These are phyloP conservation scores for Silybum marianum DNA, from an alignment of 129 eudicot species.

Conservation along the genomic window DNA sequence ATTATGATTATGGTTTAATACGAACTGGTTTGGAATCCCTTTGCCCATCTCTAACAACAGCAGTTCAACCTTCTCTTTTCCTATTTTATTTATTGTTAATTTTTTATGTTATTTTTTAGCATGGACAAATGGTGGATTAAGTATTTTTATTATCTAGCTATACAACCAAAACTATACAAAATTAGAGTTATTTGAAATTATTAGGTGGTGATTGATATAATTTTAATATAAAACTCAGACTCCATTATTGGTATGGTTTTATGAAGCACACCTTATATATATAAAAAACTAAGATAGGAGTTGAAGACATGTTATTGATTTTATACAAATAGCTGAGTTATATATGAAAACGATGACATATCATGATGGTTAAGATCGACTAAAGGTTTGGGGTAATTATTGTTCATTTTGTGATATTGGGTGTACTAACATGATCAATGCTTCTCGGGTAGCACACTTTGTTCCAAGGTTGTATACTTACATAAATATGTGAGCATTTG, in stretches of 20 bases:
- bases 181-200: neutral
- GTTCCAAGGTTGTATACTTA: too few relatives aligned
- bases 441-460: neutral
- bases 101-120: neutral
- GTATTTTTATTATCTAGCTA: neutral
- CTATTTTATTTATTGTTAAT: neutral
- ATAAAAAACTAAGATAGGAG: neutral
- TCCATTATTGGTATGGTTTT: neutral
- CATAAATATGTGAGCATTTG: neutral
- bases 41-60: neutral
- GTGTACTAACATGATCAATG: neutral
- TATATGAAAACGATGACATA: neutral
- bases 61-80: neutral
- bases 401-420: neutral
- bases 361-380: neutral
- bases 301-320: neutral
- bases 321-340: neutral
- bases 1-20: neutral
- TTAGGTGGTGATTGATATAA: neutral
- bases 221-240: neutral
- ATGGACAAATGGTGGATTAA: neutral
- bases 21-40: neutral
- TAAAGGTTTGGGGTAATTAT: neutral
- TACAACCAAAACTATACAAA: neutral
- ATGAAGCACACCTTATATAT: neutral